Evolutionary conservation across 2,329 filamentous ascomycete genomes (phyloP).

Genomic region (Cordyceps javanica): DNA sequence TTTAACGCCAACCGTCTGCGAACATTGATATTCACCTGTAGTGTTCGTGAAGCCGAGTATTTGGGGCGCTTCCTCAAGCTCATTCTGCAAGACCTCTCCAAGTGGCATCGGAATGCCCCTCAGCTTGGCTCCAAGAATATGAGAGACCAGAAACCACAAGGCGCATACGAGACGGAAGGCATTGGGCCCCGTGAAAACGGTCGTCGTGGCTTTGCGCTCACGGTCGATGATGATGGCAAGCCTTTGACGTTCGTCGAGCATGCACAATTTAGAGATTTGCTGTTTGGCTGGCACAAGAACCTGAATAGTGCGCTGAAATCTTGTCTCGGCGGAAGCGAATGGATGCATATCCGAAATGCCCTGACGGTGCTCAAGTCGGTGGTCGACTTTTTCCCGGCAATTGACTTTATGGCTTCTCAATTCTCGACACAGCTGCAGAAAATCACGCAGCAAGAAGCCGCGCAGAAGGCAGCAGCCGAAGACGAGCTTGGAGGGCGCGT

Average conservation of each 20-base stretch:
- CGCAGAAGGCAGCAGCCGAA: slow-evolving; percentile 39
- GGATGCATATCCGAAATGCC: slow-evolving; percentile 96
- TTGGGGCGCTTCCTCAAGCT: slow-evolving; percentile 87
- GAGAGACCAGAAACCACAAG: slow-evolving; percentile 51
- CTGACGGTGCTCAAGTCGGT: slow-evolving; percentile 82
- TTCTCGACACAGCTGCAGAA: slow-evolving; percentile 58
- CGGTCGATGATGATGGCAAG: slow-evolving; percentile 59
- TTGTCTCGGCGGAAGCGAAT: slow-evolving; percentile 78
- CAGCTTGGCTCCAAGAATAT: slow-evolving; percentile 36
- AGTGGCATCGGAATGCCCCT: slow-evolving; percentile 75
- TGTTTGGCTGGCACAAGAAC: slow-evolving; percentile 87
- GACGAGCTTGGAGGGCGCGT: slow-evolving; percentile 55
- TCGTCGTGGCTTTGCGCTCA: slow-evolving; percentile 72
- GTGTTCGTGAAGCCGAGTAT: slow-evolving; percentile 84
- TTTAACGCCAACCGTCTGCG: slow-evolving; percentile 79
- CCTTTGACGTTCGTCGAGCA: slow-evolving; percentile 70
- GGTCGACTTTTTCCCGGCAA: slow-evolving; percentile 75
- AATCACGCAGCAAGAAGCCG: slow-evolving; percentile 57
- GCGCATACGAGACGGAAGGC: slow-evolving; percentile 79
- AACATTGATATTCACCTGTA: slow-evolving; percentile 80
- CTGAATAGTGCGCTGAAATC: slow-evolving; percentile 73
- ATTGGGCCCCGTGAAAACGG: slow-evolving; percentile 40
- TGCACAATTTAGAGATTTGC: slow-evolving; percentile 75
- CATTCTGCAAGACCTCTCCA: slow-evolving; percentile 68
- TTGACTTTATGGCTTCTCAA: slow-evolving; percentile 78